These are phyloP conservation scores for Heliamphora pulchella DNA, from an alignment of 179 eudicot genomes.

Conservation along the genomic window DNA sequence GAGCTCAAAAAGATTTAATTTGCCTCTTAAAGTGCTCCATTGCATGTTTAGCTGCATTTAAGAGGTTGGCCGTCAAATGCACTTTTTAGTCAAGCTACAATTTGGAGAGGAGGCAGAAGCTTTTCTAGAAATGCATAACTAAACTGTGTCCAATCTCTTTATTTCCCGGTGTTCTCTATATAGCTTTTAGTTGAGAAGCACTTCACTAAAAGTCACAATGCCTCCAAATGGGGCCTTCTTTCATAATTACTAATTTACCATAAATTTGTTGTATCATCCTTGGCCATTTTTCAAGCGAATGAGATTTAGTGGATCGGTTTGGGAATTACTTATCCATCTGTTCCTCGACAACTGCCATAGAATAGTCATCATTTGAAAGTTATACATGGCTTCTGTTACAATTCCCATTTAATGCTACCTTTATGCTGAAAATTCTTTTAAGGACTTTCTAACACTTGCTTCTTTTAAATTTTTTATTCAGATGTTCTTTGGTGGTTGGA, in stretches of 20 bases:
- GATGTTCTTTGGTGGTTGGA: conserved; percentile 69
- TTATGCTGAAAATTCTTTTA: conserved; percentile 3
- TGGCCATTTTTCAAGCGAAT: background rate
- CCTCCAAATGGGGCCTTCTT: background rate
- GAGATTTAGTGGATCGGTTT: background rate
- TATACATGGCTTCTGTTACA: background rate
- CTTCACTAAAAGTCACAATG: background rate
- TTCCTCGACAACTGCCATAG: background rate
- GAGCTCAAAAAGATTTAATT: no score
- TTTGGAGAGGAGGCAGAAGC: no score
- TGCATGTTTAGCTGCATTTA: no score
- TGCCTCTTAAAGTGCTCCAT: no score
- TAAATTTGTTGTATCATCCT: background rate
- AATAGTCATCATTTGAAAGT: background rate
- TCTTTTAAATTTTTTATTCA: conserved; percentile 25
- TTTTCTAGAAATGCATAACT: no score
- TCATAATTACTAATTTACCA: background rate
- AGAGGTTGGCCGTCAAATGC: no score
- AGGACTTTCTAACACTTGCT: conserved; percentile 11
- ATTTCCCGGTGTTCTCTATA: background rate
- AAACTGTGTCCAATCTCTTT: background rate
- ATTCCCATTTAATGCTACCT: background rate
- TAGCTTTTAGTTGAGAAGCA: background rate
- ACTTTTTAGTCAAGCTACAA: no score
- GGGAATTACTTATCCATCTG: background rate